phyloP scores from a whole-genome alignment of 225 moss, liverwort and hornwort genomes.

The Sphagnum contortum region DNA sequence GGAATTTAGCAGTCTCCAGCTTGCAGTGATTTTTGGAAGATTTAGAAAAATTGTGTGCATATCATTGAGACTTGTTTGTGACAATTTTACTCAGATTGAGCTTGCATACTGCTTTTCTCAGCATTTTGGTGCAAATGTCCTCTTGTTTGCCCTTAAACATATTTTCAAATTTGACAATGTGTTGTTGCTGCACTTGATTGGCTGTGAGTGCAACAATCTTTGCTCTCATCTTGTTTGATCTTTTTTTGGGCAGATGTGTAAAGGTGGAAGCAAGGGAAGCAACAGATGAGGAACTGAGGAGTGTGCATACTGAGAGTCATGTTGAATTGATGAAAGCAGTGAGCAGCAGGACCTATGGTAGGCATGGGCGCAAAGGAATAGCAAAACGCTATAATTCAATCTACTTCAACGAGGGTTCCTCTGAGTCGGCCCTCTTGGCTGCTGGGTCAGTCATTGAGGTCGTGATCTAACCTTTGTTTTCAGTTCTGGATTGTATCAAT shows the following conservation, averaged over 20 bases:
- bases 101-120: too few relatives aligned
- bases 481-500: too few relatives aligned
- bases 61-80: too few relatives aligned
- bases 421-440: slow-evolving; percentile 35
- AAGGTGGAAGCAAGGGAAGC: slow-evolving; percentile 36
- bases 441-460: slow-evolving; percentile 58
- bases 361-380: slow-evolving; percentile 17
- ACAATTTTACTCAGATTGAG: too few relatives aligned
- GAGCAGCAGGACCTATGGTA: slow-evolving; percentile 18
- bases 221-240: slow-evolving; percentile 3
- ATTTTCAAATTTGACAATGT: too few relatives aligned
- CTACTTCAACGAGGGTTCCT: slow-evolving; percentile 48
- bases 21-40: too few relatives aligned
- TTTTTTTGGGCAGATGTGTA: slow-evolving; percentile 17
- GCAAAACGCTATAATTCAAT: slow-evolving; percentile 36
- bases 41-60: too few relatives aligned
- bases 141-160: too few relatives aligned
- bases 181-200: too few relatives aligned
- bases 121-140: too few relatives aligned
- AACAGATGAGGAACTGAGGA: slow-evolving; percentile 28
- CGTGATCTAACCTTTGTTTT: background rate
- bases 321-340: slow-evolving; percentile 31
- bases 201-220: too few relatives aligned
- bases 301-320: slow-evolving; percentile 38
- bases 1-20: too few relatives aligned